These are phyloP conservation scores for Cystobasidium ongulense DNA, from an alignment of 768 basidiomycete species.

Conservation along the genomic window DNA sequence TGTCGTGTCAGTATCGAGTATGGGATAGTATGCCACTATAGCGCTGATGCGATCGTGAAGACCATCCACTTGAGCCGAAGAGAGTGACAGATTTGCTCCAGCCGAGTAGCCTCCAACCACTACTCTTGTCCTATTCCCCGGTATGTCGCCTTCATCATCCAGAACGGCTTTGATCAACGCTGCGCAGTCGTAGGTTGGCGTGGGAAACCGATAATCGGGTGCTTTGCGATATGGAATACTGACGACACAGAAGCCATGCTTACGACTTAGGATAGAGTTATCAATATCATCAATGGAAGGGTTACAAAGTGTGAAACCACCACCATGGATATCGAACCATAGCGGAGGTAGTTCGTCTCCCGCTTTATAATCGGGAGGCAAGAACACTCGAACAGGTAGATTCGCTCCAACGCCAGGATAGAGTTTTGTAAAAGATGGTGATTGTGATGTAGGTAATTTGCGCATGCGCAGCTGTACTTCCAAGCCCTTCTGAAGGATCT, in stretches of 20 bases:
- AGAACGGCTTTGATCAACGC: constrained; percentile 12
- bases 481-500: constrained; percentile 7
- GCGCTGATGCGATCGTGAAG: constrained; percentile 15
- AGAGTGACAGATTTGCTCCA: constrained; percentile 13
- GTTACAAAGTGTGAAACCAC: not conserved
- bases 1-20: not conserved
- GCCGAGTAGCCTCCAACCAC: constrained; percentile 24
- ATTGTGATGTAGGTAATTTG: not conserved
- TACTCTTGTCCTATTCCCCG: constrained; percentile 11
- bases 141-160: not conserved
- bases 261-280: not conserved
- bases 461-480: not conserved
- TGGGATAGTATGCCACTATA: constrained; percentile 26
- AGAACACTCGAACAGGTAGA: not conserved
- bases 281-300: not conserved
- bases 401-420: constrained; percentile 5
- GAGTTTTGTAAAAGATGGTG: constrained; percentile 7
- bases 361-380: not conserved
- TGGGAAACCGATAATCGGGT: constrained; percentile 8
- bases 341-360: not conserved
- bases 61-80: constrained; percentile 11
- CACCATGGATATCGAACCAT: constrained; percentile 16
- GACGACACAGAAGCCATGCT: constrained; percentile 27
- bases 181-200: constrained; percentile 14
- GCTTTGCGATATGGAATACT: constrained; percentile 2